Percentiles rank a stretch among this genome's conserved stretches.
These are phyloP conservation scores for Porogramme epimiltina DNA, from an alignment of 1,284 basidiomycete genomes.

Conservation along the genomic window DNA sequence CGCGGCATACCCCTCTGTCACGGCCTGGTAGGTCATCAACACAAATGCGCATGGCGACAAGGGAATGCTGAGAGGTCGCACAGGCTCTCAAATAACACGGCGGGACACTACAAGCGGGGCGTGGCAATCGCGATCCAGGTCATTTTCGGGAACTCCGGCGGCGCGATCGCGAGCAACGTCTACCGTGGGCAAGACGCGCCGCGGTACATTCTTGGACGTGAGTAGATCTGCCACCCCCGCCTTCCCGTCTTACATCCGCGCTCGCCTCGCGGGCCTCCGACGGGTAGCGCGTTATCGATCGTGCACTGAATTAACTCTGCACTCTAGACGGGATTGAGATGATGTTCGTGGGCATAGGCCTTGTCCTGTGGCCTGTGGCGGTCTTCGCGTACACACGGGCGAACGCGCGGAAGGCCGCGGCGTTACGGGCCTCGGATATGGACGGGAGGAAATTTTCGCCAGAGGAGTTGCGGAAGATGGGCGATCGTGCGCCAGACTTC, in stretches of 20 bases:
- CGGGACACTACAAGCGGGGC: conserved; percentile 68
- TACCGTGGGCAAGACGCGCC: conserved; percentile 62
- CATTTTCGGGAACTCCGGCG: conserved; percentile 60
- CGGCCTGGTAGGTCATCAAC: conserved; percentile 55
- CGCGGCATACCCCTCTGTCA: conserved; percentile 60
- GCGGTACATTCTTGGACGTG: conserved; percentile 62
- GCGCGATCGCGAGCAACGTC: conserved; percentile 60
- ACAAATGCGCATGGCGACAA: background rate
- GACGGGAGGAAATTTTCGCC: conserved; percentile 14
- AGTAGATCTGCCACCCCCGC: conserved; percentile 24
- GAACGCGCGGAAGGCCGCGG: conserved; percentile 41
- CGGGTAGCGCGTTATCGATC: no score
- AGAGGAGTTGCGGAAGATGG: conserved; percentile 51
- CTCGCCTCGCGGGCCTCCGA: no score
- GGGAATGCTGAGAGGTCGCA: no score
- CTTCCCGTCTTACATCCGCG: no score
- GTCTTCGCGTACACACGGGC: conserved; percentile 55
- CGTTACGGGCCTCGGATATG: conserved; percentile 16
- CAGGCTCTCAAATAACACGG: conserved; percentile 62
- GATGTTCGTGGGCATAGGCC: conserved; percentile 67
- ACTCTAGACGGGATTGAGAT: conserved; percentile 62
- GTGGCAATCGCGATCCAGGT: conserved; percentile 67
- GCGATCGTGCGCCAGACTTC: conserved; percentile 68
- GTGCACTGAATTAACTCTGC: background rate
- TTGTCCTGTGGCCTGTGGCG: conserved; percentile 50